These are phyloP conservation scores for Erythrobasidium hasegawianum DNA, from an alignment of 1,284 basidiomycete species.

Conservation along the genomic window DNA sequence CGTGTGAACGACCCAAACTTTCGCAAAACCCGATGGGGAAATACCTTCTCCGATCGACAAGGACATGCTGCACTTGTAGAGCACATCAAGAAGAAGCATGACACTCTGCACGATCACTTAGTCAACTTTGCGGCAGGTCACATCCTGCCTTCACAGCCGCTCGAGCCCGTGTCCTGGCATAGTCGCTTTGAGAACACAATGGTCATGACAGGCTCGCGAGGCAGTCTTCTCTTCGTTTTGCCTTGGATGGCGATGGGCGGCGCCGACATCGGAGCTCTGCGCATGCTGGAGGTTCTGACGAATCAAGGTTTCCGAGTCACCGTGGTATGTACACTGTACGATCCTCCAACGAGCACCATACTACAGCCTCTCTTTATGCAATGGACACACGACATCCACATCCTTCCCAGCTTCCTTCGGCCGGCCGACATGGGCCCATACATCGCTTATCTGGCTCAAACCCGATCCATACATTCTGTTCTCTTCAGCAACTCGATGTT, in stretches of 20 bases:
- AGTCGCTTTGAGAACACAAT: conserved; percentile 34
- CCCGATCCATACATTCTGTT: conserved; percentile 33
- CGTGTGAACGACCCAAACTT: conserved; percentile 38
- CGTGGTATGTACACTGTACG: conserved; percentile 39
- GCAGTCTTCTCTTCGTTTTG: conserved; percentile 38
- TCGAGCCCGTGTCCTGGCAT: conserved; percentile 37
- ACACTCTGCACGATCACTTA: conserved; percentile 2
- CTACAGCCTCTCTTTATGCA: conserved; percentile 38
- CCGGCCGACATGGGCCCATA: conserved; percentile 37
- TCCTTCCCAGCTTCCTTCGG: conserved; percentile 38
- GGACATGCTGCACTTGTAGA: conserved; percentile 34
- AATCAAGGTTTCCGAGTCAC: conserved; percentile 40
- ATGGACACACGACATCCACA: conserved; percentile 41
- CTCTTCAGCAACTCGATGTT: conserved; percentile 39
- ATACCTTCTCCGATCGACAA: conserved; percentile 34
- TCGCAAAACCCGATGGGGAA: conserved; percentile 38
- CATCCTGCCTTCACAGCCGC: conserved; percentile 26
- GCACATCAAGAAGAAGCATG: conserved; percentile 35
- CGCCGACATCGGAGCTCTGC: conserved; percentile 38
- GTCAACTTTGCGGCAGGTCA: conserved; percentile 28
- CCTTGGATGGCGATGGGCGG: conserved; percentile 41
- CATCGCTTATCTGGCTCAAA: conserved; percentile 37
- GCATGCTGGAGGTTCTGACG: conserved; percentile 39
- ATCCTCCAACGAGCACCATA: conserved; percentile 38
- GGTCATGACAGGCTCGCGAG: conserved; percentile 25